Conservation (phyloP, 306 rosid genomes). For the Lathyrus aphaca region DNA sequence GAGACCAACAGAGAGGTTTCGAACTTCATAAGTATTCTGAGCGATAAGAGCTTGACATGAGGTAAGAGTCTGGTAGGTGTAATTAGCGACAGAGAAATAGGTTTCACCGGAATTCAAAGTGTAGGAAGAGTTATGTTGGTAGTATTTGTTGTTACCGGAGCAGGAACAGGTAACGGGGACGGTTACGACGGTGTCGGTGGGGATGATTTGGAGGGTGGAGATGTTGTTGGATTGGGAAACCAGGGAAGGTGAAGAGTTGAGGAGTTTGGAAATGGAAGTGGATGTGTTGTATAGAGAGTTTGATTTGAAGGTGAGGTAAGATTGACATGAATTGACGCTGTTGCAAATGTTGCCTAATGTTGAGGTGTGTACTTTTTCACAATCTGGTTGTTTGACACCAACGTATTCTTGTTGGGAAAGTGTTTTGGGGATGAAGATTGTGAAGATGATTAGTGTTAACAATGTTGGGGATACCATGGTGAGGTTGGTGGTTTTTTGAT, state of each 20-base stretch:
- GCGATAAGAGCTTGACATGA: slow-evolving; percentile 63
- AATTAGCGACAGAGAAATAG: slow-evolving; percentile 58
- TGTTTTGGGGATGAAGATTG: slow-evolving; percentile 25
- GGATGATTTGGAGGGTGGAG: slow-evolving; percentile 48
- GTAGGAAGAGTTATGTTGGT: slow-evolving; percentile 60
- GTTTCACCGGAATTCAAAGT: slow-evolving; percentile 42
- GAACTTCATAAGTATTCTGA: slow-evolving; percentile 38
- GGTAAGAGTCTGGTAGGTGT: slow-evolving; percentile 66
- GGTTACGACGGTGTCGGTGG: slow-evolving; percentile 40
- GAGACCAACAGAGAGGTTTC: slow-evolving; percentile 26
- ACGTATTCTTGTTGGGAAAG: slow-evolving; percentile 53
- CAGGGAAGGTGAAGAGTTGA: slow-evolving; percentile 35
- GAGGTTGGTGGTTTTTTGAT: not conserved
- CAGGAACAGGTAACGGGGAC: slow-evolving; percentile 68
- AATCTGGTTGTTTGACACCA: slow-evolving; percentile 57
- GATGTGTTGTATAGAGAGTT: slow-evolving; percentile 41
- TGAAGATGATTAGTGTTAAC: not conserved
- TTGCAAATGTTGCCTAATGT: slow-evolving; percentile 61
- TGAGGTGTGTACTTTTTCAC: slow-evolving; percentile 30
- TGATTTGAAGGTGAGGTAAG: slow-evolving; percentile 75
- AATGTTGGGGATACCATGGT: not conserved
- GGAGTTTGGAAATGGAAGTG: slow-evolving; percentile 45
- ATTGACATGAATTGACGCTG: slow-evolving; percentile 45
- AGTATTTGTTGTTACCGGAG: slow-evolving; percentile 36
- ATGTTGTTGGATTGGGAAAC: slow-evolving; percentile 57